Conservation (phyloP, 306 rosid genomes). For the Urtica urens region DNA sequence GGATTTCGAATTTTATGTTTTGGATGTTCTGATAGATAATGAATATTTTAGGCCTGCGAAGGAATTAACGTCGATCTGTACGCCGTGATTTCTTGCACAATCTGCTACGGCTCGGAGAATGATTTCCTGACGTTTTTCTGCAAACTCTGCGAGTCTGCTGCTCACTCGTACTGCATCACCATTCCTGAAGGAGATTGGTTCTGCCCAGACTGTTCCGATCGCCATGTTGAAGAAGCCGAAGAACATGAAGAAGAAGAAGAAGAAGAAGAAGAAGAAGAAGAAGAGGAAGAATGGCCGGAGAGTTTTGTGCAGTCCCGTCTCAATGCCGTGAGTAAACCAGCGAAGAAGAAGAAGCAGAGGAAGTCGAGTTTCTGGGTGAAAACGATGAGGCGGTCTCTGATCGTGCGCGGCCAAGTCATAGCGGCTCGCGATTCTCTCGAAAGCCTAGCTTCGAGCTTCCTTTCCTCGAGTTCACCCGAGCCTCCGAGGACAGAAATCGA, state of each 20-base stretch:
- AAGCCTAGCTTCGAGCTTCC: constrained; percentile 46
- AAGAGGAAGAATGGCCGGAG: no score
- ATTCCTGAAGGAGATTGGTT: constrained; percentile 90
- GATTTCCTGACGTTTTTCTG: constrained; percentile 55
- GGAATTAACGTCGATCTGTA: constrained; percentile 29
- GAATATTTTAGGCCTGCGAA: constrained; percentile 29
- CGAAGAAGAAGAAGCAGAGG: constrained; percentile 2
- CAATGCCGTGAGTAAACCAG: constrained; percentile 26
- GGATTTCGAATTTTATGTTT: neutral
- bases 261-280: no score
- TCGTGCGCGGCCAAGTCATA: constrained; percentile 33
- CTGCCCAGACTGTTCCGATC: constrained; percentile 47
- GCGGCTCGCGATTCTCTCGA: constrained; percentile 60
- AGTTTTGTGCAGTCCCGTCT: constrained; percentile 58
- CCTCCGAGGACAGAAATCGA: constrained; percentile 21
- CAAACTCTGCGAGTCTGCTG: constrained; percentile 55
- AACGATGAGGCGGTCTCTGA: constrained; percentile 31
- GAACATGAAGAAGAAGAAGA: constrained; percentile 9
- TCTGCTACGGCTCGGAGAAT: constrained; percentile 36
- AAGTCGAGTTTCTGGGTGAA: constrained; percentile 27
- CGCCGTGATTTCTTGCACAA: constrained; percentile 34
- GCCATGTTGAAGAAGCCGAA: constrained; percentile 19
- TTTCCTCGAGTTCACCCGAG: constrained; percentile 20
- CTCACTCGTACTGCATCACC: constrained; percentile 66
- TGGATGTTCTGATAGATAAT: neutral